A percentile compares a stretch with the other conserved stretches of the same genome.
These are phyloP conservation scores for Papilionanthe hybrid DNA, from an alignment of 116 monocot genomes.

Conservation along the genomic window DNA sequence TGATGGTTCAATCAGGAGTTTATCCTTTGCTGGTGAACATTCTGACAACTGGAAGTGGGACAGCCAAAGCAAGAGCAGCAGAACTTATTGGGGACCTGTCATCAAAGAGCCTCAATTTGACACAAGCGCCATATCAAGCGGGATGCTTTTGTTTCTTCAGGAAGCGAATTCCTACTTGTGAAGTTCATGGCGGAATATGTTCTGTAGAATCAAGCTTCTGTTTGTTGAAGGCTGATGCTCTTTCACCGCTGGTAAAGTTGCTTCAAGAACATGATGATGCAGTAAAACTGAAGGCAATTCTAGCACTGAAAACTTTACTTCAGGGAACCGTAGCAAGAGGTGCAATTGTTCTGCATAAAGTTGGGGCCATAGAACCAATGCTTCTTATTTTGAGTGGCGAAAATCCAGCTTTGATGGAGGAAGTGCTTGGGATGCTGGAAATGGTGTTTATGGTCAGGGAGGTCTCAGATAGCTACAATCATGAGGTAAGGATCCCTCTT, in stretches of 20 bases:
- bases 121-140: not conserved
- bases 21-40: conserved; percentile 15
- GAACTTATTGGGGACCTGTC: conserved; percentile 14
- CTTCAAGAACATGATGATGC: conserved; percentile 9
- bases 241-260: conserved; percentile 4
- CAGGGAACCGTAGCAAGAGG: not conserved
- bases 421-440: conserved; percentile 1
- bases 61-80: conserved; percentile 15
- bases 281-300: not conserved
- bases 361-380: conserved; percentile 10
- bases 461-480: not conserved
- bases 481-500: not conserved
- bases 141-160: conserved; percentile 11
- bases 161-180: not conserved
- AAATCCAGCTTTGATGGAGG: not conserved
- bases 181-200: conserved; percentile 21
- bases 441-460: not conserved
- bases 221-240: conserved; percentile 10
- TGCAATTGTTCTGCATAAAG: conserved; percentile 7
- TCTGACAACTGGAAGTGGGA: conserved; percentile 7
- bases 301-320: conserved; percentile 6
- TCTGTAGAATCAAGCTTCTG: conserved; percentile 12
- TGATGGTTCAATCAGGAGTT: conserved; percentile 4
- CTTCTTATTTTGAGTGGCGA: conserved; percentile 8
- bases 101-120: conserved; percentile 9